Conservation (phyloP, 1,284 basidiomycete genomes). For the Abortiporus biennis region DNA sequence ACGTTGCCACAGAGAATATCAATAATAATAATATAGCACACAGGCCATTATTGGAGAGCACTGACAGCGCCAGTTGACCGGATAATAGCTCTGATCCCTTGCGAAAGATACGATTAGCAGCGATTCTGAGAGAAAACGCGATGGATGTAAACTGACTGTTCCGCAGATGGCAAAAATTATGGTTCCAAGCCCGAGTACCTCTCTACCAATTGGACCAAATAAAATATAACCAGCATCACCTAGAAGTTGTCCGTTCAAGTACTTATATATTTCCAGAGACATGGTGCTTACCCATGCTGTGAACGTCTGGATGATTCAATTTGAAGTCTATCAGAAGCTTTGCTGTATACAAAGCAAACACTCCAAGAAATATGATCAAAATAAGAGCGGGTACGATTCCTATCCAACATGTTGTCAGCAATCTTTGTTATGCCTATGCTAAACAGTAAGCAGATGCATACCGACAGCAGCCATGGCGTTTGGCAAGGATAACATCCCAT, state of each 20-base stretch:
- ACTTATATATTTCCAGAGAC: not conserved
- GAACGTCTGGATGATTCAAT: slow-evolving; percentile 47
- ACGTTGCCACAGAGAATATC: slow-evolving; percentile 38
- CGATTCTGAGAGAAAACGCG: not conserved
- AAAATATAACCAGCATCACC: slow-evolving; percentile 50
- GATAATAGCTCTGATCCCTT: slow-evolving; percentile 44
- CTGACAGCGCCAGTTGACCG: slow-evolving; percentile 44
- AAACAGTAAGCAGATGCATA: slow-evolving; percentile 14
- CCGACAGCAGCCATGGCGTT: slow-evolving; percentile 49
- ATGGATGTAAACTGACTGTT: slow-evolving; percentile 25
- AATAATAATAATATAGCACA: slow-evolving; percentile 38
- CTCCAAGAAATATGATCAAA: slow-evolving; percentile 48
- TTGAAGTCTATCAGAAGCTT: slow-evolving; percentile 54
- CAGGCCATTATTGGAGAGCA: slow-evolving; percentile 40
- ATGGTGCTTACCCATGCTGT: slow-evolving; percentile 39
- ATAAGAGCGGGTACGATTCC: slow-evolving; percentile 49
- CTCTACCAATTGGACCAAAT: slow-evolving; percentile 43
- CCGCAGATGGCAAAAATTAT: slow-evolving; percentile 46
- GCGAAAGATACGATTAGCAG: not conserved
- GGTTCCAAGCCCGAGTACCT: slow-evolving; percentile 40
- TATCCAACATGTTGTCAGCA: slow-evolving; percentile 13
- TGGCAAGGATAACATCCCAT: slow-evolving; percentile 52
- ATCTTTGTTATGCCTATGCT: not conserved
- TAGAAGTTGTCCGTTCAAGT: slow-evolving; percentile 17
- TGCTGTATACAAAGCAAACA: slow-evolving; percentile 45